A percentile compares a stretch with the other conserved stretches of the same genome.
Conservation (phyloP, 441 rosid species). For the Pelargonium fulgidum region DNA sequence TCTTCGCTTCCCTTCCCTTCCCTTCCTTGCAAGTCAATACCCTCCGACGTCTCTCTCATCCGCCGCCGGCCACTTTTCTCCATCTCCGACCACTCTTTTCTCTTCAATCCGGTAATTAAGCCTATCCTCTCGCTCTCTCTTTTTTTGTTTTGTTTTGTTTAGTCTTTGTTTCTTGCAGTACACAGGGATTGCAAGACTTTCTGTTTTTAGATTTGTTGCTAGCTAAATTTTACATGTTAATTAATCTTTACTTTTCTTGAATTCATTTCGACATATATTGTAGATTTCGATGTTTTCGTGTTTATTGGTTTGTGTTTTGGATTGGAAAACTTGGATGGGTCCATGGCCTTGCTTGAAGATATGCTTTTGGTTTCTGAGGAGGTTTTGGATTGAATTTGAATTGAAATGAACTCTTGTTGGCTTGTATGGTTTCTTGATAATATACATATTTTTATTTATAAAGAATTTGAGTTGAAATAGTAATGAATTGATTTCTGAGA, state of each 20-base stretch:
- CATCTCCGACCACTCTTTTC: neutral
- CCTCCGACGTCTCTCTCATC: neutral
- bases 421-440: neutral
- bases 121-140: no score
- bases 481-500: neutral
- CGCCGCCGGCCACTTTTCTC: conserved; percentile 1
- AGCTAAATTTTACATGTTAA: no score
- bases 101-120: neutral
- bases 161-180: neutral
- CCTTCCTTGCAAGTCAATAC: neutral
- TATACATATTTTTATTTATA: no score
- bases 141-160: no score
- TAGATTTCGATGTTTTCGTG: neutral
- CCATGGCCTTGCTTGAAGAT: neutral
- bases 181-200: neutral
- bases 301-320: neutral
- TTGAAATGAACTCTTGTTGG: neutral
- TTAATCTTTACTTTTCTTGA: no score
- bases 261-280: neutral
- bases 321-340: neutral
- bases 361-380: neutral
- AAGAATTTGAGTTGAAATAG: neutral
- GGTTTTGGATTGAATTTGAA: neutral
- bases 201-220: no score
- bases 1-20: neutral